A percentile compares a stretch with the other conserved stretches of the same genome.
Evolutionary conservation across 1,284 basidiomycete genomes (phyloP).

Genomic region (Puccinia hordei): DNA sequence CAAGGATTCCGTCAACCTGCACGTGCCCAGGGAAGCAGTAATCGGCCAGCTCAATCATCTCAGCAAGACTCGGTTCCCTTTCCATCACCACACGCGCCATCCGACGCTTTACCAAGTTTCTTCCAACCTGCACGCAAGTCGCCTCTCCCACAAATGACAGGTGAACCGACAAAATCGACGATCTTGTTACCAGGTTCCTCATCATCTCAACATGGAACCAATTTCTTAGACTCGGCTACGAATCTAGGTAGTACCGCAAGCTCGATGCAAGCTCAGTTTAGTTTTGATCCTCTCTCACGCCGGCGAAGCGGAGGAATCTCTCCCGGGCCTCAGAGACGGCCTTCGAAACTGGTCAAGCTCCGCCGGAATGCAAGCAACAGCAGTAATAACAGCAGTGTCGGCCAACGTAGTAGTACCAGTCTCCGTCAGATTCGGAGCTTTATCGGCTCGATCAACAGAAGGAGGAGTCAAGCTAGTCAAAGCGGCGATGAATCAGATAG

Average conservation of each 20-base stretch:
- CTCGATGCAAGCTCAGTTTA: slow-evolving; percentile 3
- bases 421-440: slow-evolving; percentile 19
- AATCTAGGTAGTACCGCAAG: not conserved
- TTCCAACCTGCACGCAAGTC: not conserved
- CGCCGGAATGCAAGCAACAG: slow-evolving; percentile 20
- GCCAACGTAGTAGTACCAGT: slow-evolving; percentile 21
- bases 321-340: slow-evolving; percentile 22
- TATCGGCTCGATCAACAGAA: slow-evolving; percentile 20
- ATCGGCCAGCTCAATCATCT: not conserved
- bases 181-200: slow-evolving; percentile 16
- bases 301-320: not conserved
- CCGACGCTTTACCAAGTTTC: not conserved
- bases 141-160: not conserved
- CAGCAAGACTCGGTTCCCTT: slow-evolving; percentile 2
- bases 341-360: slow-evolving; percentile 33
- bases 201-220: not conserved
- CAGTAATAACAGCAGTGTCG: slow-evolving; percentile 39
- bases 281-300: not conserved
- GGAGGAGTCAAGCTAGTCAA: slow-evolving; percentile 32
- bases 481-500: slow-evolving; percentile 32
- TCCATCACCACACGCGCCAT: slow-evolving; percentile 2
- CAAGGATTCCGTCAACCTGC: not conserved
- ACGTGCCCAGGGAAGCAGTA: not conserved
- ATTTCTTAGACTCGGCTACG: not conserved
- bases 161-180: not conserved